Base-by-base conservation (phyloP, 768 basidiomycete species). In the Porpolomopsis calyptriformis region DNA sequence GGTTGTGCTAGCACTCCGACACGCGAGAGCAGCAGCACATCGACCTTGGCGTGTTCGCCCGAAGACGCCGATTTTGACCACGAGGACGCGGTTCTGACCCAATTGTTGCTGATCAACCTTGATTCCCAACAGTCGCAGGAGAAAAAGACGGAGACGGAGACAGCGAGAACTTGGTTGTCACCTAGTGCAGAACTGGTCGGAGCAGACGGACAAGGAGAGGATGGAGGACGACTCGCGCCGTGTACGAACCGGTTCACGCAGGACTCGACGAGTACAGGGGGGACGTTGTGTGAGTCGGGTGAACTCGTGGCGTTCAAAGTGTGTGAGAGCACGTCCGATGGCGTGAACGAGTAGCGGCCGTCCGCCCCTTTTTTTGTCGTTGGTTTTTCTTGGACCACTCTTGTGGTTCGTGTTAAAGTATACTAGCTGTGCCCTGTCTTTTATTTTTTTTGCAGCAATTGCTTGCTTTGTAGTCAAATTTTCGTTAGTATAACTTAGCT, bases 251-350 rank as follows among this genome's bases (percentile, higher is more conserved):
- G 44, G 33, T 45, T 36, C 16, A 45, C 44, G 11, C 44, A 45
- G 11, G 44, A 37, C 33, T 45, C 44, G 34, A 45, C 44, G 44
- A 45, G 44, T 18, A 45, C 33, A n/a, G 44, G 34, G 19, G n/a
- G 22, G 19, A 45, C 44, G 20, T 23, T 45, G 31, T 45, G 44
- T 16, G 44, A 36, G 34, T 45, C 33, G 29, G 29, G n/a, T n/a
- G n/a, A n/a, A n/a, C n/a, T n/a, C 2, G 42, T 31, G 12, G 42
- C 31, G 18, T 43, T 43, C 29, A 25, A 22, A 29, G 16, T 43
- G 29, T n/a, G n/a, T n/a, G n/a, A n/a, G n/a, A n/a, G n/a, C n/a
- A n/a, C n/a, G n/a, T n/a, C n/a, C n/a, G n/a, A n/a, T n/a, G n/a
- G n/a, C n/a, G n/a, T n/a, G n/a, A n/a, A n/a, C n/a, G n/a, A n/a